A percentile compares a stretch with the other conserved stretches of the same genome.
Conservation (phyloP, 2,329 filamentous ascomycete genomes). For the Ophiocordyceps camponoti-saundersi region DNA sequence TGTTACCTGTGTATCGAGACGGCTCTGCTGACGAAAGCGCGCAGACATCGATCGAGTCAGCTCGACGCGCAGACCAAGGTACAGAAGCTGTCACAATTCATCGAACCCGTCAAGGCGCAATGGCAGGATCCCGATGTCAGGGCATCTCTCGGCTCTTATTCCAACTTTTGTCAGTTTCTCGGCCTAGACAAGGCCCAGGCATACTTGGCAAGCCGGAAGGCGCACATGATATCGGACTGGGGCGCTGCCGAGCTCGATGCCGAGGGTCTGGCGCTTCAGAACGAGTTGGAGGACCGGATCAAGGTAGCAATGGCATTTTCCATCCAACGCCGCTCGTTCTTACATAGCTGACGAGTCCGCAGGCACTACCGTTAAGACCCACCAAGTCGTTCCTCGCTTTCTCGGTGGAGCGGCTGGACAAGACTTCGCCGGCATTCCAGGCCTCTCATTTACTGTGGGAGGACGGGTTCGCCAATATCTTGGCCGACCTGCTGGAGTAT, state of each 20-base stretch:
- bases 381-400: slow-evolving; percentile 89
- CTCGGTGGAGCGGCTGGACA: slow-evolving; percentile 77
- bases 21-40: neutral
- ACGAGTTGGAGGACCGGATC: slow-evolving; percentile 59
- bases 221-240: slow-evolving; percentile 72
- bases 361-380: slow-evolving; percentile 62
- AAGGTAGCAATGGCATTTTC: slow-evolving; percentile 28
- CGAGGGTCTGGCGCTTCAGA: slow-evolving; percentile 65
- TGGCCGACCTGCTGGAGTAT: slow-evolving; percentile 76
- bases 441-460: slow-evolving; percentile 73
- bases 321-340: slow-evolving; percentile 3
- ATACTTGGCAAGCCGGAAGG: slow-evolving; percentile 58
- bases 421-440: slow-evolving; percentile 53
- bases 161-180: slow-evolving; percentile 63
- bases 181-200: slow-evolving; percentile 65
- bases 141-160: slow-evolving; percentile 54
- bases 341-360: neutral
- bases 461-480: slow-evolving; percentile 60
- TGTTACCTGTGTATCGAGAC: neutral
- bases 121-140: slow-evolving; percentile 63
- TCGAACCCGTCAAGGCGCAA: slow-evolving; percentile 63
- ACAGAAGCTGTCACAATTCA: slow-evolving; percentile 55
- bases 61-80: slow-evolving; percentile 57
- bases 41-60: slow-evolving; percentile 61
- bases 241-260: slow-evolving; percentile 57